These are phyloP conservation scores for Thoreauomyces humboldtii DNA, from an alignment of 192 early-diverging fungal genomes.

Conservation along the genomic window DNA sequence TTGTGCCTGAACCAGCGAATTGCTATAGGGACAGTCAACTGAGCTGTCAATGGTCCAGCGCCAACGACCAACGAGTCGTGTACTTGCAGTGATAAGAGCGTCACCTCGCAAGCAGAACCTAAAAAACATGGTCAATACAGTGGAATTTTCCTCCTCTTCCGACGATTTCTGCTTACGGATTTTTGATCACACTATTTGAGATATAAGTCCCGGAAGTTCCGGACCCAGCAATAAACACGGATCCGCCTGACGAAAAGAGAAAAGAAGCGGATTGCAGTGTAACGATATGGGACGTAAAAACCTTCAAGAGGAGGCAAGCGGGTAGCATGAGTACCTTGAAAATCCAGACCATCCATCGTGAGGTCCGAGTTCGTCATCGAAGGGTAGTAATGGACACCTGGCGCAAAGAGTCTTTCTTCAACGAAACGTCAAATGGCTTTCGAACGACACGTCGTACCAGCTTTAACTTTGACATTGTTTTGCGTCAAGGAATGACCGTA, in stretches of 20 bases:
- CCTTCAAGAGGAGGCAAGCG: too few relatives aligned
- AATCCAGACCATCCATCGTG: background rate
- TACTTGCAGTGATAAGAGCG: background rate
- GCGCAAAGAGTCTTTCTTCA: too few relatives aligned
- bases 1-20: background rate
- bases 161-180: background rate
- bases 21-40: too few relatives aligned
- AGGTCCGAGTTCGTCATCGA: background rate
- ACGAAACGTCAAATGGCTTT: too few relatives aligned
- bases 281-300: too few relatives aligned
- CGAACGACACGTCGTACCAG: too few relatives aligned
- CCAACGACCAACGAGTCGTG: too few relatives aligned
- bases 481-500: background rate
- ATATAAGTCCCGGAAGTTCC: background rate
- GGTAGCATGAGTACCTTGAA: slow-evolving; percentile 10
- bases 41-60: too few relatives aligned
- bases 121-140: too few relatives aligned
- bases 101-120: background rate
- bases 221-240: background rate
- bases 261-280: background rate
- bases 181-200: background rate
- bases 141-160: background rate
- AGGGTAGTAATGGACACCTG: slow-evolving; percentile 3
- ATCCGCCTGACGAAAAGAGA: background rate
- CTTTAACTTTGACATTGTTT: background rate